phyloP scores from a whole-genome alignment of 169 alveolate species.

The Plasmodium malariae region DNA sequence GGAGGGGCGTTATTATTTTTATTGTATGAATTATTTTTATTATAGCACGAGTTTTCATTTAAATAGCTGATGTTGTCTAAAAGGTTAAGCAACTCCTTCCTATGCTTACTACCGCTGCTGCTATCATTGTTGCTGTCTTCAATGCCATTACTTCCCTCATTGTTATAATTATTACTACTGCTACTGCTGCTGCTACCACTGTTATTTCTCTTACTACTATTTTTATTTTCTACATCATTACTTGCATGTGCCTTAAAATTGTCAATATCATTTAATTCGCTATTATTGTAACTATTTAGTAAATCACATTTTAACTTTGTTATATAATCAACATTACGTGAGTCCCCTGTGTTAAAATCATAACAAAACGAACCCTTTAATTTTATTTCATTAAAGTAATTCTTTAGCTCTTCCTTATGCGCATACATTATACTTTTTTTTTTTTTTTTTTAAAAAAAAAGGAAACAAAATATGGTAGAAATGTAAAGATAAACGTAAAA shows the following conservation, averaged over 20 bases:
- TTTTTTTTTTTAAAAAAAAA: background rate
- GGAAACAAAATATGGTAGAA: no score
- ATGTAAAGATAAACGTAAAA: background rate
- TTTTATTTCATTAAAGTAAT: background rate
- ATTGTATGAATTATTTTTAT: background rate
- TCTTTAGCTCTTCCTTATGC: background rate
- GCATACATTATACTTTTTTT: background rate
- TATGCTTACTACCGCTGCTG: background rate
- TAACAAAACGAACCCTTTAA: slow-evolving; percentile 1
- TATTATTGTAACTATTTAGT: background rate
- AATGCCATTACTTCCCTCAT: background rate
- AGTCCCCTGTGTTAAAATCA: background rate
- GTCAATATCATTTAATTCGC: background rate
- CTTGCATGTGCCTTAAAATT: background rate
- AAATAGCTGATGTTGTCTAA: slow-evolving; percentile 13
- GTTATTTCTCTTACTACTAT: background rate
- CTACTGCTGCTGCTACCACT: background rate
- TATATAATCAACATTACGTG: slow-evolving; percentile 2
- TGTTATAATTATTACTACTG: background rate
- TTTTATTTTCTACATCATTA: background rate
- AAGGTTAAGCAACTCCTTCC: background rate
- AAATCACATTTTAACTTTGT: background rate
- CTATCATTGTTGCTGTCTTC: background rate
- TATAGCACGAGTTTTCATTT: background rate
- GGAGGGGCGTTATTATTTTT: background rate